Conservation (phyloP, 1,284 basidiomycete genomes). For the Kwoniella shivajii region DNA sequence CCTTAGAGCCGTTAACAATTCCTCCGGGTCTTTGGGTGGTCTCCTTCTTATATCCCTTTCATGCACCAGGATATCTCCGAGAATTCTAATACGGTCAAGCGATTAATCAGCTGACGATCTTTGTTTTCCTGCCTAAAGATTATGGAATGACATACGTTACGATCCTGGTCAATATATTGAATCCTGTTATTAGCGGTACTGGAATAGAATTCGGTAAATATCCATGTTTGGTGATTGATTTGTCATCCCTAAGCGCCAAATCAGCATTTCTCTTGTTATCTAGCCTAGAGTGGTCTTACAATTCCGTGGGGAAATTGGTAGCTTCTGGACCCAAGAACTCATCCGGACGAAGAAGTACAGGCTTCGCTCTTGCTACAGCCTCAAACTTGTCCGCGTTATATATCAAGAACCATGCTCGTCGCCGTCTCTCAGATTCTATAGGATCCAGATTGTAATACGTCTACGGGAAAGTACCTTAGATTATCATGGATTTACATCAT, state of each 20-base stretch:
- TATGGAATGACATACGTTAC: slow-evolving; percentile 18
- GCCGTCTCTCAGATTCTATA: slow-evolving; percentile 31
- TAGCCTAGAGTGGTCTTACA: slow-evolving; percentile 26
- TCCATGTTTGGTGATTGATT: slow-evolving; percentile 22
- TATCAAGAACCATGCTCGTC: slow-evolving; percentile 29
- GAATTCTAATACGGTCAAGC: slow-evolving; percentile 12
- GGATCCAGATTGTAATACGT: slow-evolving; percentile 20
- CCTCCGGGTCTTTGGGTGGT: slow-evolving; percentile 25
- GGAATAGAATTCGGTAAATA: slow-evolving; percentile 21
- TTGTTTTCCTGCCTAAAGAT: background rate
- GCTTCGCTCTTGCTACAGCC: slow-evolving; percentile 21
- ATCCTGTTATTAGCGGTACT: slow-evolving; percentile 26
- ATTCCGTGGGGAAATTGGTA: slow-evolving; percentile 24
- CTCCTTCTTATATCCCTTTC: slow-evolving; percentile 26
- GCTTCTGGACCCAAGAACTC: slow-evolving; percentile 32
- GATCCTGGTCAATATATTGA: slow-evolving; percentile 29
- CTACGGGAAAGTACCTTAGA: background rate
- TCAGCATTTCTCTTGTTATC: background rate
- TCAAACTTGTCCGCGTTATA: slow-evolving; percentile 40
- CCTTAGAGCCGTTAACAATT: slow-evolving; percentile 17
- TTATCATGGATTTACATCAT: background rate
- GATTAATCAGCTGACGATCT: background rate
- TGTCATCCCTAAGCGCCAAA: slow-evolving; percentile 21
- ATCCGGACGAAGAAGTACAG: slow-evolving; percentile 29
- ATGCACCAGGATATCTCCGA: slow-evolving; percentile 29